These are phyloP conservation scores for Colletotrichum costaricense DNA, from an alignment of 2,329 filamentous ascomycete genomes.

Conservation along the genomic window DNA sequence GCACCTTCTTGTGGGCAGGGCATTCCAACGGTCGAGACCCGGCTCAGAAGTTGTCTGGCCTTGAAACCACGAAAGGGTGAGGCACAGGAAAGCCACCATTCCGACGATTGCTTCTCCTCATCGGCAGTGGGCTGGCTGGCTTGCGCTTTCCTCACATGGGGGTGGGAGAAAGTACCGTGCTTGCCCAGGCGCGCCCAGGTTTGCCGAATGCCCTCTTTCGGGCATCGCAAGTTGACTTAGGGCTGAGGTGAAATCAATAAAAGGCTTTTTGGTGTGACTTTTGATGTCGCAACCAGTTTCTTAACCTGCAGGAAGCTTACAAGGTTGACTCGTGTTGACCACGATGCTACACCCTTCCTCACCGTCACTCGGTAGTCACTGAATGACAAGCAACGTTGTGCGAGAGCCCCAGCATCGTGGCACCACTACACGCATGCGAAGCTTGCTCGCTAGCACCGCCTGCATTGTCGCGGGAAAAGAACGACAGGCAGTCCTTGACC, in stretches of 20 bases:
- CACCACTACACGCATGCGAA: conserved; percentile 16
- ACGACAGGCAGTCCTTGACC: neutral
- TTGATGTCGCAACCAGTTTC: neutral
- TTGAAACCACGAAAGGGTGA: neutral
- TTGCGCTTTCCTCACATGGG: neutral
- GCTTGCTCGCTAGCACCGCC: neutral
- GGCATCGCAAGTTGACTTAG: conserved; percentile 26
- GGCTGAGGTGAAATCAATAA: conserved; percentile 30
- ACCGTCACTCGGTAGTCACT: neutral
- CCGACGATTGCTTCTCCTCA: neutral
- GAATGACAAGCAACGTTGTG: conserved; percentile 4
- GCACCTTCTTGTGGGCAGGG: neutral
- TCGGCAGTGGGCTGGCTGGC: neutral
- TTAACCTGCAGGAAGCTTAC: conserved; percentile 14
- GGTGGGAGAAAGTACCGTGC: conserved; percentile 12
- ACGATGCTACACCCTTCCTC: neutral
- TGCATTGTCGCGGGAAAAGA: neutral
- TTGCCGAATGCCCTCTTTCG: neutral
- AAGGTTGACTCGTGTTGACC: conserved; percentile 1
- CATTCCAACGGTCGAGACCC: conserved; percentile 21
- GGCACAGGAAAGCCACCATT: conserved; percentile 2
- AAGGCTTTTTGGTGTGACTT: neutral
- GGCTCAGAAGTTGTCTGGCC: neutral
- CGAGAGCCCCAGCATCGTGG: conserved; percentile 4
- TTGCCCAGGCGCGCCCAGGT: neutral